phyloP scores from a whole-genome alignment of 176 grass and related monocot species.

The Guadua angustifolia region DNA sequence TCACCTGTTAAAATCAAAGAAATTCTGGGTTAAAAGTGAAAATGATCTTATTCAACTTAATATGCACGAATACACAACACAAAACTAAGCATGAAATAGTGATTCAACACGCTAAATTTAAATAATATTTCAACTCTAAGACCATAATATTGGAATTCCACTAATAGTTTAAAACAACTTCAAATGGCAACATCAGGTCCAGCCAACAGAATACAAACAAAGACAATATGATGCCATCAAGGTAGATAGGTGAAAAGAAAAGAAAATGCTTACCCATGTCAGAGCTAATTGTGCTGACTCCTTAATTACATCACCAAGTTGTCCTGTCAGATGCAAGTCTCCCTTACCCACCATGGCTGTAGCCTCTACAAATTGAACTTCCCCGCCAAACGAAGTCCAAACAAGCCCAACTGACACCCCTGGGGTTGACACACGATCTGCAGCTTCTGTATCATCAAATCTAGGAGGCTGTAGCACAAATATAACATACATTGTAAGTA shows the following conservation, averaged over 20 bases:
- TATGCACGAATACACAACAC: background rate
- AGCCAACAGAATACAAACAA: conserved; percentile 20
- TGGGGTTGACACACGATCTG: conserved; percentile 81
- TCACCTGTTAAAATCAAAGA: conserved; percentile 66
- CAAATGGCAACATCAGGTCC: conserved; percentile 1
- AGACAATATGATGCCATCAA: background rate
- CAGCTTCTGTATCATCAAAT: conserved; percentile 89
- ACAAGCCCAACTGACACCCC: conserved; percentile 93
- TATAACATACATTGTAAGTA: conserved; percentile 28
- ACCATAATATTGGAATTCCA: background rate
- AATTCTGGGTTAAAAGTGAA: conserved; percentile 13
- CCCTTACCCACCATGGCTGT: conserved; percentile 93
- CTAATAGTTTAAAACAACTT: conserved; percentile 16
- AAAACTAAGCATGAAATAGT: conserved; percentile 10
- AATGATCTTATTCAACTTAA: background rate
- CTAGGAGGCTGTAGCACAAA: conserved; percentile 75
- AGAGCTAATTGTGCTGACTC: conserved; percentile 97
- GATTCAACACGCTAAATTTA: background rate
- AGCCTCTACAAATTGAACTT: conserved; percentile 97
- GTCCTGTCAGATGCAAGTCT: conserved; percentile 95
- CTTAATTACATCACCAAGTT: conserved; percentile 99
- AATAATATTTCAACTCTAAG: conserved; percentile 10
- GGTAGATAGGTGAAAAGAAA: conserved; percentile 34
- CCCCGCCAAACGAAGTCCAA: conserved; percentile 93
- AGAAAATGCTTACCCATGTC: conserved; percentile 76